These are phyloP conservation scores for Plasmopara viticola DNA, from an alignment of 352 stramenopile genomes.

Conservation along the genomic window DNA sequence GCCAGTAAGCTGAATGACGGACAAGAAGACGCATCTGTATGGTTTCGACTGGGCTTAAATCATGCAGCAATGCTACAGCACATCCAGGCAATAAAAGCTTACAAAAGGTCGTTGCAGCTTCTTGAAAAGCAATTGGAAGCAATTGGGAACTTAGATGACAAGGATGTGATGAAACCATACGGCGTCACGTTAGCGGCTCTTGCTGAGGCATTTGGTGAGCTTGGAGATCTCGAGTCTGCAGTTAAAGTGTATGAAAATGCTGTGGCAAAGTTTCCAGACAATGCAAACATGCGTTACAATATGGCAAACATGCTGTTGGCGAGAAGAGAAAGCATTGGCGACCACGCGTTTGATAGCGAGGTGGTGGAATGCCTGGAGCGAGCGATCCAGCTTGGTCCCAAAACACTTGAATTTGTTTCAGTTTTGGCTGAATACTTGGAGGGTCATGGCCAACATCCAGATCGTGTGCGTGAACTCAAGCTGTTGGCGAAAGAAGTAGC, in stretches of 20 bases:
- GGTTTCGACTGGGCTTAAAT: slow-evolving; percentile 44
- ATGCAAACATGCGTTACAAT: slow-evolving; percentile 65
- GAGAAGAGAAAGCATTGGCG: slow-evolving; percentile 18
- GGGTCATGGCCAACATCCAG: slow-evolving; percentile 15
- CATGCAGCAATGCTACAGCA: slow-evolving; percentile 33
- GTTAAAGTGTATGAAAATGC: slow-evolving; percentile 45
- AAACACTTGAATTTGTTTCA: slow-evolving; percentile 45
- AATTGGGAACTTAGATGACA: slow-evolving; percentile 5
- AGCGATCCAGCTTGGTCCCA: slow-evolving; percentile 34
- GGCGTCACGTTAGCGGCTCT: slow-evolving; percentile 46
- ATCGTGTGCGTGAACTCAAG: slow-evolving; percentile 17
- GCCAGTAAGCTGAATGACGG: slow-evolving; percentile 29
- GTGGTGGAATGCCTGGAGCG: slow-evolving; percentile 31
- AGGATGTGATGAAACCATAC: slow-evolving; percentile 32
- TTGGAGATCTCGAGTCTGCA: slow-evolving; percentile 44
- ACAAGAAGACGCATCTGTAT: slow-evolving; percentile 38
- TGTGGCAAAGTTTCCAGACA: slow-evolving; percentile 24
- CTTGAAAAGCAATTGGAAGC: slow-evolving; percentile 19
- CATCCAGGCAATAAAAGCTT: slow-evolving; percentile 26
- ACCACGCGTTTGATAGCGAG: slow-evolving; percentile 17
- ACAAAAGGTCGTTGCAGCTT: slow-evolving; percentile 29
- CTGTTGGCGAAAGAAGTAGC: slow-evolving; percentile 15
- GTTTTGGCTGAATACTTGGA: slow-evolving; percentile 41
- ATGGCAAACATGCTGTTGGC: slow-evolving; percentile 63
- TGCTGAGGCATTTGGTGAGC: slow-evolving; percentile 45